Conservation (phyloP, 1,284 basidiomycete genomes). For the Ustilago vetiveriae region DNA sequence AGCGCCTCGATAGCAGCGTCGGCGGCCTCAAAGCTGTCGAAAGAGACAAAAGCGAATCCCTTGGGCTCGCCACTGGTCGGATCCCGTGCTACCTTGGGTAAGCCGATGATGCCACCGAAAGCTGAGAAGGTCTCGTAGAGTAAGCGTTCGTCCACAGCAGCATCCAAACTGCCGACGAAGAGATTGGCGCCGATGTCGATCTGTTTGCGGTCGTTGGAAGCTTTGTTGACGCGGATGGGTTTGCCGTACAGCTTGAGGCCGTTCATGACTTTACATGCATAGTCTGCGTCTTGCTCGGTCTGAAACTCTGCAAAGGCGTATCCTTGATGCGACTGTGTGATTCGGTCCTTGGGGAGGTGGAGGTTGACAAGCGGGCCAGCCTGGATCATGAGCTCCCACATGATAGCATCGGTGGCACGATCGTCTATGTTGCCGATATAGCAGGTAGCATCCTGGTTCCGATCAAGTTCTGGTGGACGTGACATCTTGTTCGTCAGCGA, state of each 20-base stretch:
- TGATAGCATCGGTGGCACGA: conserved; percentile 87
- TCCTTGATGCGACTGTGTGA: conserved; percentile 96
- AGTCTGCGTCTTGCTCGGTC: conserved; percentile 97
- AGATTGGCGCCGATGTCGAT: conserved; percentile 97
- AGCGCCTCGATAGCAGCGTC: conserved; percentile 95
- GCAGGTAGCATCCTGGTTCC: conserved; percentile 67
- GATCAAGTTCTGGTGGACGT: conserved; percentile 55
- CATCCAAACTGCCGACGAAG: conserved; percentile 93
- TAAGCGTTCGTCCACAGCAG: conserved; percentile 89
- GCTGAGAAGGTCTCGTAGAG: conserved; percentile 94
- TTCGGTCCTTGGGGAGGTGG: conserved; percentile 93
- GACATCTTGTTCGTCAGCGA: conserved; percentile 43
- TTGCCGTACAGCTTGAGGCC: conserved; percentile 99
- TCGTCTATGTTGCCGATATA: conserved; percentile 89
- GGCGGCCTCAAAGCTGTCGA: conserved; percentile 95
- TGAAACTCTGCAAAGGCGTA: conserved; percentile 99
- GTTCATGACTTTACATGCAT: conserved; percentile 99
- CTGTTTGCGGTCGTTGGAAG: conserved; percentile 91
- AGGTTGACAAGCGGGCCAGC: conserved; percentile 92
- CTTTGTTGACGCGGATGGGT: conserved; percentile 97
- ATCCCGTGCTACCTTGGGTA: conserved; percentile 94
- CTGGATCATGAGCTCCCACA: conserved; percentile 99
- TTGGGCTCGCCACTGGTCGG: conserved; percentile 84
- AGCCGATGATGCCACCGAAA: conserved; percentile 91
- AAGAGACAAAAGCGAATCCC: conserved; percentile 95